A percentile compares a stretch with the other conserved stretches of the same genome.
Conservation (phyloP, 108 stramenopile species). For the Phaeodactylum tricornutum region DNA sequence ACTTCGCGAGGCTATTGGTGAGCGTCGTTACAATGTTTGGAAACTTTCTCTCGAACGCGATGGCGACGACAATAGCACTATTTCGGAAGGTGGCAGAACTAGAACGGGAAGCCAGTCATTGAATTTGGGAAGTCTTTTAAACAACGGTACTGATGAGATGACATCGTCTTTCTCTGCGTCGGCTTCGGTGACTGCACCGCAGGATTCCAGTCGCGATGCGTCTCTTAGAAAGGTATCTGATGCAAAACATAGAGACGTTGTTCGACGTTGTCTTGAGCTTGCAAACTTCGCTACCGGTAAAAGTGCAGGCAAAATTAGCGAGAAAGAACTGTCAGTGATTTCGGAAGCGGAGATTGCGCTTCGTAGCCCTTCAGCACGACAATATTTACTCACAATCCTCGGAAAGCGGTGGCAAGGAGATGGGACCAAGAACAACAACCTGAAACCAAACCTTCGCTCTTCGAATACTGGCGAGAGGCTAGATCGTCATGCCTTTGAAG, state of each 20-base stretch:
- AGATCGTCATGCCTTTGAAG: slow-evolving; percentile 53
- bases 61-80: neutral
- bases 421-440: slow-evolving; percentile 27
- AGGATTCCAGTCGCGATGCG: too few species aligned
- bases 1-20: slow-evolving; percentile 74
- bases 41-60: slow-evolving; percentile 35
- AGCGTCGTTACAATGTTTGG: slow-evolving; percentile 62
- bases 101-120: slow-evolving; percentile 6
- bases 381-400: slow-evolving; percentile 60
- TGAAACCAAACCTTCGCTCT: neutral
- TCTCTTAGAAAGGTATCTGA: slow-evolving; percentile 50
- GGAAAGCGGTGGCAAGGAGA: slow-evolving; percentile 53
- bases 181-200: too few species aligned
- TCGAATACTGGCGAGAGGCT: slow-evolving; percentile 31
- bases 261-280: slow-evolving; percentile 55
- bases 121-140: slow-evolving; percentile 32
- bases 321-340: slow-evolving; percentile 33
- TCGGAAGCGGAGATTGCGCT: slow-evolving; percentile 70
- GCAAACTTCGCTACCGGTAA: slow-evolving; percentile 1
- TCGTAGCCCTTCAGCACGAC: slow-evolving; percentile 67
- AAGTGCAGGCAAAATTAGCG: neutral
- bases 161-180: too few species aligned
- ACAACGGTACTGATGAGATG: neutral
- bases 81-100: slow-evolving; percentile 1
- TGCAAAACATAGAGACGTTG: slow-evolving; percentile 61